Evolutionary conservation across 352 stramenopile genomes (phyloP), one percentile per base, ranked within the genome.

Genomic region (Globisporangium spiculum): DNA sequence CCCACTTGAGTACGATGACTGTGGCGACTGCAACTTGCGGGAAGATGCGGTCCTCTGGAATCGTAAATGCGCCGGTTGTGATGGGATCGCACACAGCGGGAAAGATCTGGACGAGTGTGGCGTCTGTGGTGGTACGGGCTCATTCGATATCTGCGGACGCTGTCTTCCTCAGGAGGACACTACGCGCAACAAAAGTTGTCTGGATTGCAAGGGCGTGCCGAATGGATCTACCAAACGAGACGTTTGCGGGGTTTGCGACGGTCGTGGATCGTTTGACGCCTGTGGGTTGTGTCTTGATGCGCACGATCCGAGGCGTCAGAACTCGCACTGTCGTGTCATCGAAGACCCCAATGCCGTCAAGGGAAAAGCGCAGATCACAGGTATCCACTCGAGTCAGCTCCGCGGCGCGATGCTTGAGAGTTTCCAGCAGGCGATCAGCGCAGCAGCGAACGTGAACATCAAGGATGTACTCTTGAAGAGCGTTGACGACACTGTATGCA

Each of bases 221-320:
- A 71, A 71, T 27, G 71, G 75, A 5, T 44, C 24, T 20, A 57
- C 71, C 0, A 57, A 60, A n/a, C 34, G 53, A 12, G 75, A 79
- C 46, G 58, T 62, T 0, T 82, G 75, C 46, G 75, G 75, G 0
- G 52, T 79, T 8, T 82, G 75, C 50, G 71, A 62, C 38, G 70
- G 75, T 26, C 73, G 72, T 30, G 73, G 75, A 0, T 79, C 75
- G 10, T 80, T 82, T 22, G 75, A 82, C 60, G 68, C 68, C 9
- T 82, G 75, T 36, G 75, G 75, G 2, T 38, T 82, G 7, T 82
- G 75, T 53, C 63, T 79, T 20, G 73, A 81, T n/a, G 69, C 60
- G 1, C 56, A 60, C 16, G 75, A 82, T 30, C 73, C 70, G 7
- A 55, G 73, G 4, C 70, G 73, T 2, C 73, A 82, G 65, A 79